Base-by-base conservation (phyloP, 768 basidiomycete genomes). In the Termitomyces titanicus region DNA sequence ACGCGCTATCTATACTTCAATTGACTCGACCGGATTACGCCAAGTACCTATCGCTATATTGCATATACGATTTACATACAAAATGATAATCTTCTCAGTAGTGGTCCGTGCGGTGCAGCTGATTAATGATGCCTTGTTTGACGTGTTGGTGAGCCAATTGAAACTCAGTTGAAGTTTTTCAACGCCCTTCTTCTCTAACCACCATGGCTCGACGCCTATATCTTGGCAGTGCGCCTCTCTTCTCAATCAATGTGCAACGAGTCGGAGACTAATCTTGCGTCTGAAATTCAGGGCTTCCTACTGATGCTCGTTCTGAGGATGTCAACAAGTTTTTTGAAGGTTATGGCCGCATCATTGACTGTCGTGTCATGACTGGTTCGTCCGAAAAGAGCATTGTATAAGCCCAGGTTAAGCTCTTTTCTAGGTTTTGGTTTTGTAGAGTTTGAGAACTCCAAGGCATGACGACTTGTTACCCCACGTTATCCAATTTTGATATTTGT, bases 361-460 rank as follows among this genome's bases (percentile, higher is more conserved):
- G 92, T 72, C 86, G 92, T 64, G 89, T 96, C 70, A 94, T 96
- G 93, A 94, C 92, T 39, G 92, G 92, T 93, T 63, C 58, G 77
- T 79, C 56, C 54, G 38, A 56, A 40, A 55, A 52, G 54, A 61
- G 55, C 29, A 6, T 43, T 47, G 56, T 17, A 35, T 53, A 61
- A 60, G 47, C 35, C 53, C 45, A 31, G 46, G 39, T 61, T 68
- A 55, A 72, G 60, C 60, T 47, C 54, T 53, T 55, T 58, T 49
- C 55, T 57, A 92, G 92, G 92, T 11, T 99, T 97, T 65, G 97
- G 94, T 53, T 99, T 99, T 69, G 85, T 98, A 62, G 96, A 98
- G 71, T 98, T 97, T 66, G 96, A 96, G 69, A 89, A 78, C 64
- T 70, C 88, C 18, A 86, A 89, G 74, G 94, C 84, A 67, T 71